phyloP scores from a whole-genome alignment of 2,329 filamentous ascomycete species.

The Pseudodiploospora longispora region DNA sequence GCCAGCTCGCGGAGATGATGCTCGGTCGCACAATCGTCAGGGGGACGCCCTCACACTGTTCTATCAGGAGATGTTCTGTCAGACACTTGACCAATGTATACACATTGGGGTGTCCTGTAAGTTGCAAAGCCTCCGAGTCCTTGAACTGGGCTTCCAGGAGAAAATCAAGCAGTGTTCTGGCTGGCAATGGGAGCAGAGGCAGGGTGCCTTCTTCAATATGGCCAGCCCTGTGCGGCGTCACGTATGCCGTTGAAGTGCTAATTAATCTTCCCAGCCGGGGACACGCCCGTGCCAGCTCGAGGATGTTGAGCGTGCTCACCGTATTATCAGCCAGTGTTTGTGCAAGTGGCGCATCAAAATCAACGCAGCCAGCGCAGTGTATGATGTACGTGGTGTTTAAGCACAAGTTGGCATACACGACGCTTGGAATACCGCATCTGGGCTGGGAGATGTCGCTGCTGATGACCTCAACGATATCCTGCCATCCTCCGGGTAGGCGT shows the following conservation, averaged over 20 bases:
- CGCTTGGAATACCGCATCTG: too few species aligned
- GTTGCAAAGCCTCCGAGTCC: background rate
- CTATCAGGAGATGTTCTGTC: background rate
- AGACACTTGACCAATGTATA: slow-evolving; percentile 1
- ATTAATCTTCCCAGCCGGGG: background rate
- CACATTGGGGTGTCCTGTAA: background rate
- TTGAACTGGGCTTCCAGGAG: background rate
- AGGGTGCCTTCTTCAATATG: background rate
- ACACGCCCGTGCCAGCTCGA: background rate
- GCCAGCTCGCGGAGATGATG: too few species aligned
- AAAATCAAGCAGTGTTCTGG: background rate
- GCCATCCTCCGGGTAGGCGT: too few species aligned
- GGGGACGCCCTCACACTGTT: background rate
- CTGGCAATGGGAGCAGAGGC: background rate
- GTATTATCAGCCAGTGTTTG: too few species aligned
- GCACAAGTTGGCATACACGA: too few species aligned
- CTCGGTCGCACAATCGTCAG: too few species aligned
- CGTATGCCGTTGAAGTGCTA: slow-evolving; percentile 1
- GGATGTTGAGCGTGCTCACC: too few species aligned
- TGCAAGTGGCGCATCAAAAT: too few species aligned
- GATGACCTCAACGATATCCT: too few species aligned
- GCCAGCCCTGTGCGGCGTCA: background rate
- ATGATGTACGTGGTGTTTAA: too few species aligned
- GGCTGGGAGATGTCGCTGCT: too few species aligned
- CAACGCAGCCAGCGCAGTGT: too few species aligned